Evolutionary conservation across 148 eudicot genomes (phyloP).

Genomic region (Amaranthus palmeri): DNA sequence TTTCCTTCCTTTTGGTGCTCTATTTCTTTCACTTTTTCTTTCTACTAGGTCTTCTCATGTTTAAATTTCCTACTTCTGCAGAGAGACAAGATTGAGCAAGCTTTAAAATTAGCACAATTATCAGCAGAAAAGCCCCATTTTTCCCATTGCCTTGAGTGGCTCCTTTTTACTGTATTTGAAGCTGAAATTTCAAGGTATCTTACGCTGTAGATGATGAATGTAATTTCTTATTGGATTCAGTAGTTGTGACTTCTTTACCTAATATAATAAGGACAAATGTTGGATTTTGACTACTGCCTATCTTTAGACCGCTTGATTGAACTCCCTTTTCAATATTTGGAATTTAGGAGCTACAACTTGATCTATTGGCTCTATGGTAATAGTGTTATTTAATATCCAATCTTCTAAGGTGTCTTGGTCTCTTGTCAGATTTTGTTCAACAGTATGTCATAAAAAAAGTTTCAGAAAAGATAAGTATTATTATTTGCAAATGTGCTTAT

Average conservation of each 20-base stretch:
- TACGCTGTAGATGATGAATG: background rate
- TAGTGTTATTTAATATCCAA: background rate
- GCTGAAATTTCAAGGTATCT: conserved; percentile 91
- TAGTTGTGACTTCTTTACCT: background rate
- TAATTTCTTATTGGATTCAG: background rate
- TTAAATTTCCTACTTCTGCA: conserved; percentile 23
- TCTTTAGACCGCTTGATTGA: background rate
- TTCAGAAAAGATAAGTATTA: too few species aligned
- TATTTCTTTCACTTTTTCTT: background rate
- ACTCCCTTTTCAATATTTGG: background rate
- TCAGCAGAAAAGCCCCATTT: conserved; percentile 95
- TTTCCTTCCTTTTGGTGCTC: background rate
- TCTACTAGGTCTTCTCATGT: background rate
- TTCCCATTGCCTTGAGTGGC: conserved; percentile 99
- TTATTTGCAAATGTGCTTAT: too few species aligned
- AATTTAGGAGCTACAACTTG: background rate
- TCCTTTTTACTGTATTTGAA: conserved; percentile 96
- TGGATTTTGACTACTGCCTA: background rate
- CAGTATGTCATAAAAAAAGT: too few species aligned
- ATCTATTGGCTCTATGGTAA: background rate
- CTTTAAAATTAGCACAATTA: conserved; percentile 75
- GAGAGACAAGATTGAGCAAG: conserved; percentile 96
- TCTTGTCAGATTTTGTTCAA: background rate
- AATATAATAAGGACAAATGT: background rate
- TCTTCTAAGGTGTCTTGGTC: background rate